Evolutionary conservation across 2,329 filamentous ascomycete species (phyloP), one percentile per base, ranked within the genome.

Genomic region (Hypomyces rosellus): DNA sequence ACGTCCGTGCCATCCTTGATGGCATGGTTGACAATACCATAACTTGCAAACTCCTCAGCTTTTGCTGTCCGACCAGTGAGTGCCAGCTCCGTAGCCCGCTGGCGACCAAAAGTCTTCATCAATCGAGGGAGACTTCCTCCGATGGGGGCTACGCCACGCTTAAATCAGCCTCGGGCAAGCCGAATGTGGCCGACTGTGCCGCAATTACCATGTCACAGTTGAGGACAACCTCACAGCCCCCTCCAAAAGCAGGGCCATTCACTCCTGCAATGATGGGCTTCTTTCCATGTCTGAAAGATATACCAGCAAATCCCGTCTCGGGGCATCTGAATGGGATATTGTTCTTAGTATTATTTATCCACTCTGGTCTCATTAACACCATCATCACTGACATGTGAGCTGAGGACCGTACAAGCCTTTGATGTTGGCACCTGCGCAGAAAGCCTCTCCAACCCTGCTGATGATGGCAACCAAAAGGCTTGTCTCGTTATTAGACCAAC

Each of bases 211-310:
- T 66, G 54, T 80, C 76, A 54, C 38, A 37, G 45, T 77, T 77
- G 49, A 78, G 62, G 9, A 73, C 70, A 57, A 80, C 76, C 63
- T 82, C 78, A 55, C 80, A 80, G 0, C 78, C 78, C 3, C 78
- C 79, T 0, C 79, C 79, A 45, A 80, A 65, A 1, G 76, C 76
- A 54, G 75, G 72, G 0, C 79, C 79, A 63, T 82, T 82, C 2
- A 81, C 76, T 2, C 79, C 79, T 7, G 77, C 78, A 60, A 82
- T 77, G 43, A 82, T 70, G 2, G 79, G 78, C 63, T 82, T 82
- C 68, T 80, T 82, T 1, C 82, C 81, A 12, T 65, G 63, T 11
- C 81, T 69, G 40, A 76, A 68, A 43, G 75, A 78, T 12, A 85
- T 61, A 0, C 78, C 81, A 50, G 54, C 59, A 49, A 64, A 63